Evolutionary conservation across 805 yeast species (phyloP), one percentile per base, ranked within the genome.

Genomic region (Kodamaea laetipori): DNA sequence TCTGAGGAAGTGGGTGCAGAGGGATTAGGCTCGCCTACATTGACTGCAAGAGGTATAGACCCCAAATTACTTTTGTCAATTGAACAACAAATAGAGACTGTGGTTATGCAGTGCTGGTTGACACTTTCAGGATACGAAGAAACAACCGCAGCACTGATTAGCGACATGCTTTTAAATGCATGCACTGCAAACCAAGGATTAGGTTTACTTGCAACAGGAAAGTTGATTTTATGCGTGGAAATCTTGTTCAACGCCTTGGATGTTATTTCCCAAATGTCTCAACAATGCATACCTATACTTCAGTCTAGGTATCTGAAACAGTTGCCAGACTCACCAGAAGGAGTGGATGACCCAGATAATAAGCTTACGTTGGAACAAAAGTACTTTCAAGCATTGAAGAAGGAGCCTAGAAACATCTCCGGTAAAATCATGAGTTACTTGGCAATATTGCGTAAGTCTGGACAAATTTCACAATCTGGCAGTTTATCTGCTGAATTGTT

Each of bases 361-460:
- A 39, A 44, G 9, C 24, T 35, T 4, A 36, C 43, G 4, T 23
- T 48, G 9, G 63, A 58, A 13, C 55, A 53, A 15, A 60, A 63
- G 41, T 63, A 58, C 47, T 72, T 60, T 50, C 76, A 55, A 53
- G 63, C 56, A 4, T 57, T 78, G 27, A 64, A 67, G 21, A 78
- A 69, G 43, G 88, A 87, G 63, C 97, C 99, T 9, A 76, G 95
- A 57, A 86, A 86, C 40, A 74, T 94, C 39, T 86, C 96, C 6
- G 90, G 96, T 5, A 90, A 90, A 60, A 74, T 94, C 6, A 90
- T 94, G 84, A 81, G 88, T 38, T 92, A 89, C 65, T 74, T 94
- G 59, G 90, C 96, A 1, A 74, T 89, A 25, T 66, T 94, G 33
- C 74, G 97, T 48, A 89, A 87, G 55, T 71, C 80, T 0, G 50